phyloP scores from a whole-genome alignment of 768 basidiomycete genomes.

The Coprinellus aureogranulatus region DNA sequence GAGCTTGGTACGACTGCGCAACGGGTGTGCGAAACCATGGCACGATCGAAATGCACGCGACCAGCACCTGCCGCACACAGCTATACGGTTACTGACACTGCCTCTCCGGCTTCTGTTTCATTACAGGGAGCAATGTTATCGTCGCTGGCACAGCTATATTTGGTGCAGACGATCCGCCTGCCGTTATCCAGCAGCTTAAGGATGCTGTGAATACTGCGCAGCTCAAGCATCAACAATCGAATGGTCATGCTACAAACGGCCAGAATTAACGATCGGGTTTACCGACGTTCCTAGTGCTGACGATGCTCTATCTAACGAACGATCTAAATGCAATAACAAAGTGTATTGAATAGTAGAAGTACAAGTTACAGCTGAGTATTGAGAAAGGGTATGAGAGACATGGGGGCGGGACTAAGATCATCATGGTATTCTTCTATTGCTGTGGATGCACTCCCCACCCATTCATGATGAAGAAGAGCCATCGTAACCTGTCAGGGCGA shows the following conservation, averaged over 20 bases:
- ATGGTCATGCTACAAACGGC: not conserved
- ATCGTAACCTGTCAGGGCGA: too few species aligned
- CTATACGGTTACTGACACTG: not conserved
- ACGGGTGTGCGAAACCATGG: not conserved
- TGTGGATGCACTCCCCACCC: too few species aligned
- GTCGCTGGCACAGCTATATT: slow-evolving; percentile 98
- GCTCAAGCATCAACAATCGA: slow-evolving; percentile 28
- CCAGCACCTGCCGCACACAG: not conserved
- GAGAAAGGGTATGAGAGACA: too few species aligned
- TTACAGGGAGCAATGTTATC: slow-evolving; percentile 90
- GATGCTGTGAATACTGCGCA: slow-evolving; percentile 67
- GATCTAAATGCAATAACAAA: too few species aligned
- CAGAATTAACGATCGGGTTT: too few species aligned
- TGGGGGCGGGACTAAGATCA: too few species aligned
- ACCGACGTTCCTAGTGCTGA: too few species aligned
- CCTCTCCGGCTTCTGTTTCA: not conserved
- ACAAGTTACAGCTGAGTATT: too few species aligned
- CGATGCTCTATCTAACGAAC: too few species aligned
- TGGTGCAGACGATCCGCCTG: slow-evolving; percentile 69
- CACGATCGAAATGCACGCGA: not conserved
- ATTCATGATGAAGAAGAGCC: too few species aligned
- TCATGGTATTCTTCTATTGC: too few species aligned
- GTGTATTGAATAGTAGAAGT: too few species aligned
- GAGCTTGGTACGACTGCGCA: not conserved
- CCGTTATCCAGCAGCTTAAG: slow-evolving; percentile 74